Base-by-base conservation (phyloP, 805 yeast genomes). In the Wickerhamomyces subpelliculosus region DNA sequence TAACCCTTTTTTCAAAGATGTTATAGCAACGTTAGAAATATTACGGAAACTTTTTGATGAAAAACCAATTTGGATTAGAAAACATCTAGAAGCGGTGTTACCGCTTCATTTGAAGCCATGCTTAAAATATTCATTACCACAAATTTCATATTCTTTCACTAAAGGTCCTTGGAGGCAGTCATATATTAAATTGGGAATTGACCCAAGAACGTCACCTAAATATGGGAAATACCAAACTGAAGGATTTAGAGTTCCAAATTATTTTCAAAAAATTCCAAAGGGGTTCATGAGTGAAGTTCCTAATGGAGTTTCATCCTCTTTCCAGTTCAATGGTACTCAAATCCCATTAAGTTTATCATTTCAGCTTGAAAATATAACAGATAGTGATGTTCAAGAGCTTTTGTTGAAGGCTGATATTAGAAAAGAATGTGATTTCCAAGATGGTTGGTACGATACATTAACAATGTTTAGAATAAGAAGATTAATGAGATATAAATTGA, bases 161-260 rank as follows among this genome's bases (percentile, higher is more conserved):
- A 84, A 83, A 52, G 98, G 98, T 0, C 98, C 97, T 0, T 93
- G 96, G 95, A 72, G 97, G 49, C 87, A 86, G 42, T 76, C 93
- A 10, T 87, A 82, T 55, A 78, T 88, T 32, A 73, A 66, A 46
- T 77, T 79, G 47, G 97, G 96, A 1, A 68, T 79, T 28, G 85
- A 90, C 59, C 97, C 97, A 0, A 64, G 73, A 30, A 49, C 60
- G 2, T 77, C 81, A 34, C 50, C 61, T 1, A 55, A 64, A 11
- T 80, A 68, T 48, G 80, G 84, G 42, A 60, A 58, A 25, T 87
- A 77, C 55, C 98, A 93, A 61, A 81, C 89, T 17, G 97, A 89
- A 59, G 80, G 84, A 39, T 93, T 89, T 62, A 72, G 52, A 37
- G 42, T 47, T 19, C 42, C 57, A 34, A 53, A 57, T 34, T 61